A percentile compares a stretch with the other conserved stretches of the same genome.
Evolutionary conservation across 805 yeast genomes (phyloP).

Genomic region (Yamadazyma paraphyllophila): DNA sequence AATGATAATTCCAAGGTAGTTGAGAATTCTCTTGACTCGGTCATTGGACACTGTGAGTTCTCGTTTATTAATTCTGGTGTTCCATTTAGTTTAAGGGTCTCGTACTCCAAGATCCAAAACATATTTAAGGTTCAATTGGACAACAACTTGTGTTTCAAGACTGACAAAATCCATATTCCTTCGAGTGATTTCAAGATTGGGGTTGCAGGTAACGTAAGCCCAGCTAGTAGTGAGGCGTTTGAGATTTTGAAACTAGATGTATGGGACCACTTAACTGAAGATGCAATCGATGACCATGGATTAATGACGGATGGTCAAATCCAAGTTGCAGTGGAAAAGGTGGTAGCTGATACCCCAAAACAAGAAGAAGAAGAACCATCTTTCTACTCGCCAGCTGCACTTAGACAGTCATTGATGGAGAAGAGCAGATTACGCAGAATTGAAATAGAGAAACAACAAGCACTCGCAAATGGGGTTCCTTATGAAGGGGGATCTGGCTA

Average conservation of each 20-base stretch:
- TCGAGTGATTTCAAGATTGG: slow-evolving; percentile 48
- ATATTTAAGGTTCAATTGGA: slow-evolving; percentile 67
- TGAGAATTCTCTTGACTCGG: slow-evolving; percentile 26
- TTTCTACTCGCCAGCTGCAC: slow-evolving; percentile 17
- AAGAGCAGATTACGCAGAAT: slow-evolving; percentile 25
- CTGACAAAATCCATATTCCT: slow-evolving; percentile 52
- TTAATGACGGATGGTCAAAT: slow-evolving; percentile 42
- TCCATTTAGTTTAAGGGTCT: slow-evolving; percentile 66
- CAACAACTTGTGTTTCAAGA: slow-evolving; percentile 67
- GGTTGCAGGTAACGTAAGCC: slow-evolving; percentile 41
- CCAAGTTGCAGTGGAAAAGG: slow-evolving; percentile 27
- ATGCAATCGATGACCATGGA: slow-evolving; percentile 59
- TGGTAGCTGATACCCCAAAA: not conserved
- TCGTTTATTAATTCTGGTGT: slow-evolving; percentile 66
- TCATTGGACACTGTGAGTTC: slow-evolving; percentile 57
- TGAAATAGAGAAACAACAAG: slow-evolving; percentile 3
- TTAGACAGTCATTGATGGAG: slow-evolving; percentile 40
- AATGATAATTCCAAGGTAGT: slow-evolving; percentile 53
- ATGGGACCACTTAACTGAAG: slow-evolving; percentile 52
- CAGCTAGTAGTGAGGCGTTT: slow-evolving; percentile 50
- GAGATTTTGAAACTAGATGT: slow-evolving; percentile 62
- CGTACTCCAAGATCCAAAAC: slow-evolving; percentile 46
- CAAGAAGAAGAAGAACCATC: not conserved
- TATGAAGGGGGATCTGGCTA: not conserved
- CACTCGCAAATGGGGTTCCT: not conserved